These are phyloP conservation scores for Fragilaria radians DNA, from an alignment of 108 stramenopile species.

Conservation along the genomic window DNA sequence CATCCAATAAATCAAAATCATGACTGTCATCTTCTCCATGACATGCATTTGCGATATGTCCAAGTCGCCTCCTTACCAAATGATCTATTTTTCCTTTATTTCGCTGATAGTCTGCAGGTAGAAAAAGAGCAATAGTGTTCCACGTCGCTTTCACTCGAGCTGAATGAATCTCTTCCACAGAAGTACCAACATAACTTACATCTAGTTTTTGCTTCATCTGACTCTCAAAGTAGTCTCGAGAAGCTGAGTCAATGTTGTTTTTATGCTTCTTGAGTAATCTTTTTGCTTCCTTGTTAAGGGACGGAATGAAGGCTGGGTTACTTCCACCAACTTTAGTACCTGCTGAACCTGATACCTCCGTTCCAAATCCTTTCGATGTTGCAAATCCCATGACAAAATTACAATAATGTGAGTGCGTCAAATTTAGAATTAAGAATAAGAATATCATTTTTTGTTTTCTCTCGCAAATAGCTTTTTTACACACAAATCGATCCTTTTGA, in stretches of 20 bases:
- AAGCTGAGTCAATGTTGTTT: not conserved
- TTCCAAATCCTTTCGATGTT: too few relatives aligned
- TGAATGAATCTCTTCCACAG: not conserved
- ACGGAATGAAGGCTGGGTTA: too few relatives aligned
- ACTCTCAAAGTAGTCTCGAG: not conserved
- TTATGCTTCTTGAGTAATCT: not conserved
- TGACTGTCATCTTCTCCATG: not conserved
- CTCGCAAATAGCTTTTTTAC: too few relatives aligned
- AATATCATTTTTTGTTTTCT: too few relatives aligned
- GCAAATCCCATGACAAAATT: too few relatives aligned
- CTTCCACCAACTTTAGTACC: too few relatives aligned
- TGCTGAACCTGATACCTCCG: too few relatives aligned
- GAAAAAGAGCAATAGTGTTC: not conserved
- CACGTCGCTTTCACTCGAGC: not conserved
- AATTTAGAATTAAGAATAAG: too few relatives aligned
- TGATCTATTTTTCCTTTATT: not conserved
- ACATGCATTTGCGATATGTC: not conserved
- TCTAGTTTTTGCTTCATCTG: too few relatives aligned
- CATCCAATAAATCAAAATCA: not conserved
- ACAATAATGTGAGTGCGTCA: too few relatives aligned
- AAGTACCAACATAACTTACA: not conserved
- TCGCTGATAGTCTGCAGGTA: not conserved
- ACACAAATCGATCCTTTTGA: too few relatives aligned
- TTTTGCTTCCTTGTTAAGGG: slow-evolving; percentile 1
- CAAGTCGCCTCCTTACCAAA: not conserved